These are phyloP conservation scores for Vitis rotundifolia DNA, from an alignment of 164 flowering plant genomes.

Conservation along the genomic window DNA sequence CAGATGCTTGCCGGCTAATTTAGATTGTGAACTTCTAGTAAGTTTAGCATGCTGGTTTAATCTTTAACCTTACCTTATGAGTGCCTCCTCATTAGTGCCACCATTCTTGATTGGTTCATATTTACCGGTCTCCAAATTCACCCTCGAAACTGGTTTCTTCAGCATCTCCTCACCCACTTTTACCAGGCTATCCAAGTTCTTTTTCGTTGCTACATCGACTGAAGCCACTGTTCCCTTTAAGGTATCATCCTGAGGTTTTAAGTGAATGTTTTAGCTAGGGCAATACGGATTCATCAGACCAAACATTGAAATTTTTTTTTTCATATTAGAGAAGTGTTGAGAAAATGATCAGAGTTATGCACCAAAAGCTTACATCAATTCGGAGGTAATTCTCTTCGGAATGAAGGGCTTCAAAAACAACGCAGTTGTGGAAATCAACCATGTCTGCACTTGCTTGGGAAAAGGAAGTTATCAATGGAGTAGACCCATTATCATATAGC, in stretches of 20 bases:
- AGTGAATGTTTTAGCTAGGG: background rate
- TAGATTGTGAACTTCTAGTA: no score
- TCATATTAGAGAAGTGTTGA: no score
- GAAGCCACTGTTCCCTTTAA: constrained; percentile 31
- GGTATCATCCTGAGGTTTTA: constrained; percentile 31
- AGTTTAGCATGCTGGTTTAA: background rate
- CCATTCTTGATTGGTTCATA: constrained; percentile 27
- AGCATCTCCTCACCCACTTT: constrained; percentile 36
- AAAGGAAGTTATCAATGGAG: constrained; percentile 30
- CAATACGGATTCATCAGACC: no score
- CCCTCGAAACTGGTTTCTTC: constrained; percentile 33
- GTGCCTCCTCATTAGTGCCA: constrained; percentile 35
- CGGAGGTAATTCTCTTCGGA: constrained; percentile 39
- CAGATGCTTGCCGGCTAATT: no score
- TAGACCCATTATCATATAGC: constrained; percentile 26
- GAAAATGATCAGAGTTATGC: no score
- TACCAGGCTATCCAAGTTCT: constrained; percentile 39
- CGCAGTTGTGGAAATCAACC: constrained; percentile 40
- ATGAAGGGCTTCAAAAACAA: constrained; percentile 33
- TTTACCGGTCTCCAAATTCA: constrained; percentile 31
- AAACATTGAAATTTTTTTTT: no score
- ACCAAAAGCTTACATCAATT: constrained; percentile 27
- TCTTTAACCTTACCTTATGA: constrained; percentile 18
- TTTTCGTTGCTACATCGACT: constrained; percentile 29
- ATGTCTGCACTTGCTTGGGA: constrained; percentile 30